Percentiles rank a stretch among this genome's conserved stretches.
Conservation (phyloP, 768 basidiomycete species). For the Gymnopilus dilepis region DNA sequence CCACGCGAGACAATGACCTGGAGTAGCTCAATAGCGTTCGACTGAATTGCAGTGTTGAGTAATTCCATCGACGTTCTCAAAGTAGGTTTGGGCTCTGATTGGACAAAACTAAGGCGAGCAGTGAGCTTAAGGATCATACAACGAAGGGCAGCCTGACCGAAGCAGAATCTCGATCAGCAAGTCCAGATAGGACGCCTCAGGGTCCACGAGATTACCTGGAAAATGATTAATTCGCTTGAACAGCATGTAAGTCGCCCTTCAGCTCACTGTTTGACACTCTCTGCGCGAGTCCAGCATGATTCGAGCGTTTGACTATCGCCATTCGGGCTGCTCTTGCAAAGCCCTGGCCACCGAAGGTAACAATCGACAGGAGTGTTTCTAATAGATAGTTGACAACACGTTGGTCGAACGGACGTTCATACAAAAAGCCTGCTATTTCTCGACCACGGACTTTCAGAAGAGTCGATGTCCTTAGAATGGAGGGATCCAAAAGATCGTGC, state of each 20-base stretch:
- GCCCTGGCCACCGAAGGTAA: constrained; percentile 89
- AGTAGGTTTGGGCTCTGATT: constrained; percentile 70
- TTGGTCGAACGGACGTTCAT: constrained; percentile 81
- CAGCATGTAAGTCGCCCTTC: neutral
- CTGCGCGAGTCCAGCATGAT: constrained; percentile 63
- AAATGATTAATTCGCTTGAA: constrained; percentile 14
- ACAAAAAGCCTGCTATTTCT: constrained; percentile 69
- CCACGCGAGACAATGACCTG: constrained; percentile 84
- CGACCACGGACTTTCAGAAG: constrained; percentile 62
- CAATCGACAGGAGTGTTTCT: constrained; percentile 76
- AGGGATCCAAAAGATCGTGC: constrained; percentile 74
- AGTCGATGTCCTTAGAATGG: constrained; percentile 57
- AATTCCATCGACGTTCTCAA: constrained; percentile 58
- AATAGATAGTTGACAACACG: constrained; percentile 73
- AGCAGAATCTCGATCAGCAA: constrained; percentile 74
- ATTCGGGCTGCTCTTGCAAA: constrained; percentile 77
- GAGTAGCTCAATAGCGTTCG: constrained; percentile 77
- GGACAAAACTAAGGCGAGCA: constrained; percentile 60
- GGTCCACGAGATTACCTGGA: constrained; percentile 45
- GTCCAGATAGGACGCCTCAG: constrained; percentile 77
- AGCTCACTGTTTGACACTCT: constrained; percentile 64
- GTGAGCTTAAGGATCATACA: constrained; percentile 4
- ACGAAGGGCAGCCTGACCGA: constrained; percentile 50
- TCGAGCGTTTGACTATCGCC: constrained; percentile 66
- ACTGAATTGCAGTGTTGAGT: constrained; percentile 70